These are phyloP conservation scores for Lasiosphaeriaceae sp. DNA, from an alignment of 495 filamentous ascomycete species.

Conservation along the genomic window DNA sequence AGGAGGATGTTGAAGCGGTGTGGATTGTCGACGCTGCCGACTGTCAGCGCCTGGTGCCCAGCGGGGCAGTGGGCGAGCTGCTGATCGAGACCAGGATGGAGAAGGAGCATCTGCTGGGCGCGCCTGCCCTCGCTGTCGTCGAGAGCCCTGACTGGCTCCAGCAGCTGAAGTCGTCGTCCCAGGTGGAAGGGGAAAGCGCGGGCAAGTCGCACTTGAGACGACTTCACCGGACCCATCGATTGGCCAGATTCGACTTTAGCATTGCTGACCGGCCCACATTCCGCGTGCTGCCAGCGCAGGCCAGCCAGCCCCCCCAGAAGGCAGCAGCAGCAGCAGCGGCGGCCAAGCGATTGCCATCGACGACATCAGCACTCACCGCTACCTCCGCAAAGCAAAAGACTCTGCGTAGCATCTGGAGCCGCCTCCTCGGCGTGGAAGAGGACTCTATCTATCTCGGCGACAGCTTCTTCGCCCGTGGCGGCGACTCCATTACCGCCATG, in stretches of 20 bases:
- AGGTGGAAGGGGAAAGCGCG: not conserved
- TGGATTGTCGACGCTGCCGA: conserved; percentile 42
- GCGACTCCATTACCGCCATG: conserved; percentile 70
- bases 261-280: conserved; percentile 4
- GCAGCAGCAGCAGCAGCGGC: conserved; percentile 1
- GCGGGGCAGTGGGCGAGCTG: conserved; percentile 46
- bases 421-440: conserved; percentile 31
- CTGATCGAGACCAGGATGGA: conserved; percentile 20
- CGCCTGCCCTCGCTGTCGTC: conserved; percentile 6
- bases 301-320: conserved; percentile 4
- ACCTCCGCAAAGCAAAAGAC: conserved; percentile 36
- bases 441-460: conserved; percentile 47
- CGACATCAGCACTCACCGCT: conserved; percentile 9
- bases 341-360: conserved; percentile 9
- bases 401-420: conserved; percentile 31
- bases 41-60: conserved; percentile 31
- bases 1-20: conserved; percentile 16
- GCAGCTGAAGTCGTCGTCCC: not conserved
- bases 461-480: conserved; percentile 61
- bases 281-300: conserved; percentile 3
- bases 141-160: not conserved
- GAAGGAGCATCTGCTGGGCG: not conserved
- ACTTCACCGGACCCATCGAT: conserved; percentile 28
- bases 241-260: conserved; percentile 27
- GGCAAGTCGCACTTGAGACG: not conserved